Conservation (phyloP, 1,284 basidiomycete genomes). For the Ustilago xerochloae region DNA sequence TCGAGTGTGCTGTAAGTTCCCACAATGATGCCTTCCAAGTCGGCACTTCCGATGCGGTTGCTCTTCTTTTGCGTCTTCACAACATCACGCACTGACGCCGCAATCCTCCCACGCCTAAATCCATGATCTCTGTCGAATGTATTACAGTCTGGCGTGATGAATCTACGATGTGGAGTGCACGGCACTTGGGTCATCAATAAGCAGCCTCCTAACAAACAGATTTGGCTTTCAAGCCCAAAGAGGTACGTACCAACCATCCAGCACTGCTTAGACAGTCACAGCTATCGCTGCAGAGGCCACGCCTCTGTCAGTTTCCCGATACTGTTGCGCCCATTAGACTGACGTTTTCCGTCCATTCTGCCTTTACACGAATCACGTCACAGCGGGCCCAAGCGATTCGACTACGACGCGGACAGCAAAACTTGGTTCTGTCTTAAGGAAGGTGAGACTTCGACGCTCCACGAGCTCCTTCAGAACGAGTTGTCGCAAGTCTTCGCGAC, state of each 20-base stretch:
- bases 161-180: slow-evolving; percentile 80
- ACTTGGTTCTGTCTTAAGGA: slow-evolving; percentile 64
- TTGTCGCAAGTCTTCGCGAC: slow-evolving; percentile 53
- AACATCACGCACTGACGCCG: not conserved
- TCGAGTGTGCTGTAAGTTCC: slow-evolving; percentile 88
- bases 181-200: slow-evolving; percentile 99
- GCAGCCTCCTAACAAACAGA: slow-evolving; percentile 98
- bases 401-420: slow-evolving; percentile 54
- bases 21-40: not conserved
- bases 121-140: too few species aligned
- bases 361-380: slow-evolving; percentile 8
- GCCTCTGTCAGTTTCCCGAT: not conserved
- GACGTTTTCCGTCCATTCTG: not conserved
- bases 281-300: too few species aligned
- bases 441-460: slow-evolving; percentile 46
- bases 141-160: slow-evolving; percentile 85
- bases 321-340: not conserved
- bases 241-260: slow-evolving; percentile 42
- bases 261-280: not conserved
- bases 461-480: slow-evolving; percentile 56
- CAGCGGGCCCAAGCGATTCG: slow-evolving; percentile 66
- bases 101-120: slow-evolving; percentile 9
- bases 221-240: slow-evolving; percentile 91
- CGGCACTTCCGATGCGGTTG: slow-evolving; percentile 1
- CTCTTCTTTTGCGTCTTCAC: not conserved